Evolutionary conservation across 202 grass and related monocot genomes (phyloP).

Genomic region (Brachypodium distachyon): DNA sequence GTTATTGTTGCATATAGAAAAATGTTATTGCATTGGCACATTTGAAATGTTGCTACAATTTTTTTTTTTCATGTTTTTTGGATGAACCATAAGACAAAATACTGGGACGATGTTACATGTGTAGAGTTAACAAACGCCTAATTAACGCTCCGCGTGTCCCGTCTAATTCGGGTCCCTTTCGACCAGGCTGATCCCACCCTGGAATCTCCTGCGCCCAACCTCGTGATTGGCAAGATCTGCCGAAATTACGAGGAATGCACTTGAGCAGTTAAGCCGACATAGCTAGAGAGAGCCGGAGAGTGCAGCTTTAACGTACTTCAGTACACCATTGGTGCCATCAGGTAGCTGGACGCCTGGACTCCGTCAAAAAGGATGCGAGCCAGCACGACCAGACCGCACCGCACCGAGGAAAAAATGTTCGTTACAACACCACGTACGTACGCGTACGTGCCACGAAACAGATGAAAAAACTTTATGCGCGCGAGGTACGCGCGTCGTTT

Average conservation of each 20-base stretch:
- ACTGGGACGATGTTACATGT: no score
- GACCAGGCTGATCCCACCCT: no score
- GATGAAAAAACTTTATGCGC: neutral
- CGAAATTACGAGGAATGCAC: neutral
- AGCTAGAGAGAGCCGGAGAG: no score
- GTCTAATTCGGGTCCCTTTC: neutral
- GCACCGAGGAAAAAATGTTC: neutral
- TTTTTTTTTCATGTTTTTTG: no score
- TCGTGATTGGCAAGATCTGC: conserved; percentile 26
- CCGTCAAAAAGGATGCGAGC: conserved; percentile 28
- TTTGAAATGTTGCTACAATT: no score
- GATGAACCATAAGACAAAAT: no score
- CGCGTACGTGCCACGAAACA: conserved; percentile 8
- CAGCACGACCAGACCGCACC: conserved; percentile 20
- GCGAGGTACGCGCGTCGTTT: neutral
- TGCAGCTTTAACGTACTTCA: conserved; percentile 38
- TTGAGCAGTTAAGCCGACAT: conserved; percentile 27
- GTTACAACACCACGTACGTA: conserved; percentile 17
- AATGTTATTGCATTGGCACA: no score
- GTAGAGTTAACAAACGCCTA: no score
- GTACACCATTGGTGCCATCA: neutral
- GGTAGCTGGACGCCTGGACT: neutral
- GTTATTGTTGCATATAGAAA: no score
- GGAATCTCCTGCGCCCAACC: neutral
- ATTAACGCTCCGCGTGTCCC: neutral